phyloP scores from a whole-genome alignment of 2,329 filamentous ascomycete genomes.

The Pseudocercospora fuligena region DNA sequence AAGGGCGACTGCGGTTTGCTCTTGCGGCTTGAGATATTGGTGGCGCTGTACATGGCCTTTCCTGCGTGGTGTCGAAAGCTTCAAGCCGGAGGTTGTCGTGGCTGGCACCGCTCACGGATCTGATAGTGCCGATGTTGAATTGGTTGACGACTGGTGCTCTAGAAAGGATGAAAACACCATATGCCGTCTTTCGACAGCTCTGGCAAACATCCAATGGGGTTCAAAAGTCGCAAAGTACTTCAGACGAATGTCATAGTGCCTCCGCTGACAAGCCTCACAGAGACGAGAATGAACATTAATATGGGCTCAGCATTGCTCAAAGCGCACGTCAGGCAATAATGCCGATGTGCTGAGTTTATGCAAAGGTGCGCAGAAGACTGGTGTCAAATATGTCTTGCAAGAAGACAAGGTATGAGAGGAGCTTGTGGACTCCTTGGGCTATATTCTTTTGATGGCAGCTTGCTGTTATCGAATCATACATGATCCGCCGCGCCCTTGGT shows the following conservation, averaged over 20 bases:
- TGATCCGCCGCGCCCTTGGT: conserved; percentile 26
- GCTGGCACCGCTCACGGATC: not conserved
- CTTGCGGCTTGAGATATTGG: not conserved
- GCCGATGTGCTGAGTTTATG: not conserved
- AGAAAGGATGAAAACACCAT: not conserved
- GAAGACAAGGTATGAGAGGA: conserved; percentile 24
- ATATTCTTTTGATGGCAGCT: conserved; percentile 25
- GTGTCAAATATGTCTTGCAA: conserved; percentile 20
- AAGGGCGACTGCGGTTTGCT: not conserved
- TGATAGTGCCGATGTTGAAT: not conserved
- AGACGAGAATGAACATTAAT: conserved; percentile 11
- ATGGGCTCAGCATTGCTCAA: conserved; percentile 6
- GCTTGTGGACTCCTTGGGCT: conserved; percentile 24
- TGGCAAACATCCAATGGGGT: not conserved
- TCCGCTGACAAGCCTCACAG: conserved; percentile 28
- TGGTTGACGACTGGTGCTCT: not conserved
- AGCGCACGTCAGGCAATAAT: not conserved
- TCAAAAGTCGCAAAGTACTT: conserved; percentile 17
- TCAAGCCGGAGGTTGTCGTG: not conserved
- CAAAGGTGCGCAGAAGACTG: conserved; percentile 15
- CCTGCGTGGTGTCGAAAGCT: not conserved
- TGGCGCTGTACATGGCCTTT: not conserved
- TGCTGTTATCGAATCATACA: conserved; percentile 28
- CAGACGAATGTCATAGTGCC: conserved; percentile 12
- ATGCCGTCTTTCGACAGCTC: not conserved